Base-by-base conservation (phyloP, 495 filamentous ascomycete genomes). In the Delitschia confertaspora region DNA sequence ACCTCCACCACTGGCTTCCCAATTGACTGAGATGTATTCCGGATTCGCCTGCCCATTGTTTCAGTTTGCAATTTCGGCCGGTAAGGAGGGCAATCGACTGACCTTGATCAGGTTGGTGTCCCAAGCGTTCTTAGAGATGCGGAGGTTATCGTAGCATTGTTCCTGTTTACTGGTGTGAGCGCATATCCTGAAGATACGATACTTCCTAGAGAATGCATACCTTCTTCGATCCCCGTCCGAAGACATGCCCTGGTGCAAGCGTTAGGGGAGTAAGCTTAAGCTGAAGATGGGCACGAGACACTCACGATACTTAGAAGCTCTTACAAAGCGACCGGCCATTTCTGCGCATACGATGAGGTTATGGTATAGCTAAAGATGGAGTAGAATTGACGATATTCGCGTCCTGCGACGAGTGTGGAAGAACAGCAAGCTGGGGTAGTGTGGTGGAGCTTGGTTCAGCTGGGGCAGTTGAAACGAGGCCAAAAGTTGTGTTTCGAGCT, bases 51-150 rank as follows among this genome's bases (percentile, higher is more conserved):
- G 53, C 50, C 17, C 21, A 6, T 7, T 7, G 26, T 49, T 22
- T 59, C 34, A 59, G 38, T 38, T 6, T 19, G 7, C 26, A 13
- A 7, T 13, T 19, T 13, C 9, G 17, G 26, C 13, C 16, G 17
- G 18, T 42, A 42, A 11, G 17, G 14, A 9, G 26, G 11, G 26
- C 8, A 1, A 19, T 16, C 23, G 16, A 49, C 73, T 50, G 53
- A 91, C 88, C 76, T 96, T 96, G 65, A 96, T 73, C 39, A 98
- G 73, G 67, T 98, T 98, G 63, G 85, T 95, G 66, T 98, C 91
- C 89, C 91, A 98, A 39, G 93, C 89, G 78, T 98, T 98, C 64
- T 78, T 80, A 47, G 89, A 95, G 64, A 98, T 82, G 47, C 77
- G 75, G 55, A 96, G 73, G 63, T 96, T 96, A 69, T 98, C 93